Evolutionary conservation across 257 asterid species (phyloP).

Genomic region (Petunia secreta): DNA sequence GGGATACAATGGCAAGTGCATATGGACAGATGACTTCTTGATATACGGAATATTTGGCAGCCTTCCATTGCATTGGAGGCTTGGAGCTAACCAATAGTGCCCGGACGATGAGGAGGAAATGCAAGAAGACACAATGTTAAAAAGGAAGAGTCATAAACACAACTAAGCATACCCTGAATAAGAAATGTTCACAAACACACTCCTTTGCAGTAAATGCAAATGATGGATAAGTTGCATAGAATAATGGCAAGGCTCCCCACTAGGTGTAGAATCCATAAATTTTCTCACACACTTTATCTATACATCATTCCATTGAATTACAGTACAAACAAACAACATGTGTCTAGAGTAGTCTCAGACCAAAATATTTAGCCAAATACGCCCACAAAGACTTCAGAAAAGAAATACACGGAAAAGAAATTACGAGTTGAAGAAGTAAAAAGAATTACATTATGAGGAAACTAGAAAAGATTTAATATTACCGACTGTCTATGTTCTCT

Average conservation of each 20-base stretch:
- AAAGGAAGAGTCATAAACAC: conserved; percentile 2
- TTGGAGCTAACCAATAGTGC: background rate
- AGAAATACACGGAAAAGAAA: background rate
- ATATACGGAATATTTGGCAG: background rate
- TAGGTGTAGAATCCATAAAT: background rate
- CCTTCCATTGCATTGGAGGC: background rate
- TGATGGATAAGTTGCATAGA: background rate
- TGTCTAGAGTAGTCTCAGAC: background rate
- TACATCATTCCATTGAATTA: background rate
- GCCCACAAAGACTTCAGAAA: conserved; percentile 14
- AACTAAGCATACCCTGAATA: conserved; percentile 1
- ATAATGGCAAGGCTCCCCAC: background rate
- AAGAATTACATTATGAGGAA: background rate
- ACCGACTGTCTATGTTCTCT: background rate
- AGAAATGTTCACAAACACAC: background rate
- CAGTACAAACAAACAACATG: background rate
- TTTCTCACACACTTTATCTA: background rate
- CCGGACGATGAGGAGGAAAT: conserved; percentile 16
- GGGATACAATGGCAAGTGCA: background rate
- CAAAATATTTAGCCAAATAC: background rate
- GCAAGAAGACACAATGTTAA: background rate
- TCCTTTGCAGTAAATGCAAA: conserved; percentile 8
- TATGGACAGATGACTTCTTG: conserved; percentile 11
- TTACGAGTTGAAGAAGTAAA: background rate
- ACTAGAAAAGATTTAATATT: background rate